Base-by-base conservation (phyloP, 495 filamentous ascomycete genomes). In the Penicillium riverlandense region DNA sequence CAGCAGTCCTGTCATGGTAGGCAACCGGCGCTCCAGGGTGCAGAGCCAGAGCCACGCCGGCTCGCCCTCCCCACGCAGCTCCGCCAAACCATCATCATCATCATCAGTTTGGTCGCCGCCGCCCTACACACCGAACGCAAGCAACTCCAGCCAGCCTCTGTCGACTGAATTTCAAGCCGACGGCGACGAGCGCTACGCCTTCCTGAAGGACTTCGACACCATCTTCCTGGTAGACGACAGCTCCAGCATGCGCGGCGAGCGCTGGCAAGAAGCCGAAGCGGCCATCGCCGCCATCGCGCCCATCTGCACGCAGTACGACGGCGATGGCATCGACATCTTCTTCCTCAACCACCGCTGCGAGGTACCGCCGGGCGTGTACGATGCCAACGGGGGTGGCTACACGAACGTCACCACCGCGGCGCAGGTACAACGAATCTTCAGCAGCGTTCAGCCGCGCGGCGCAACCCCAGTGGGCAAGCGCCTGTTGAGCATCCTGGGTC, bases 191-290 rank as follows among this genome's bases (percentile, higher is more conserved):
- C 78, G 71, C 1, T 94, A 88, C 59, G 75, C 79, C n/a, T 94
- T 95, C 65, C 87, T 97, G 22, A 50, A 53, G n/a, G 74, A 75
- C 38, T 97, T 96, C 64, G 88, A 97, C 73, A 97, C 90, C 28
- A 65, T 91, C 43, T 92, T 98, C 69, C 69, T 98, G 0, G 88
- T 98, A 60, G 92, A 98, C 60, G 92, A 98, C 75, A 88, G 83
- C 38, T 78, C 82, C 29, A 88, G 82, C 59, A 98, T 98, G 92
- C 70, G 72, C n/a, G 87, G 83, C 44, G 50, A 61, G 10, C 76
- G 75, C 35, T 98, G 92, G 92, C 62, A 66, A 13, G 88, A 96
- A 65, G 86, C 85, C 28, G 69, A 75, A 32, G 64, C 70, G 8
- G 89, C 86, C 29, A 77, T 98, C 8, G 68, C 78, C 13, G 72